Percentiles rank a stretch among this genome's conserved stretches.
These are phyloP conservation scores for Discostella stelligera DNA, from an alignment of 352 stramenopile genomes.

Conservation along the genomic window DNA sequence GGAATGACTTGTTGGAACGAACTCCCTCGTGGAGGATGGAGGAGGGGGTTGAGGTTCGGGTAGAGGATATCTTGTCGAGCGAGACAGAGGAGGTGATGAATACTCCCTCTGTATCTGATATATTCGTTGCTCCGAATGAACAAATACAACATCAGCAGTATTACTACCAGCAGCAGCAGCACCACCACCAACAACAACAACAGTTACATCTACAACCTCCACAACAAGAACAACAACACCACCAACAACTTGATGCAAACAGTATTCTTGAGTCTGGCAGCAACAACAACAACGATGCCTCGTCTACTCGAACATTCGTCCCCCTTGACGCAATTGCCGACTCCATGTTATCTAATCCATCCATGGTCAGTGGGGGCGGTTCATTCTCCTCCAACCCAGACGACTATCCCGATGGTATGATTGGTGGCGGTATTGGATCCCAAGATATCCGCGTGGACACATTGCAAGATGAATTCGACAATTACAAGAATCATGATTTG, in stretches of 20 bases:
- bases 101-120: not conserved
- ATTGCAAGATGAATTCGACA: constrained; percentile 76
- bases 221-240: too few relatives aligned
- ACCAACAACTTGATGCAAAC: not conserved
- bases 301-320: not conserved
- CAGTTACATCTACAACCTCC: not conserved
- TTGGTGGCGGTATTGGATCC: not conserved
- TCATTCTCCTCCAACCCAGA: constrained; percentile 28
- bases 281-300: not conserved
- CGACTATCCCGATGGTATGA: constrained; percentile 39
- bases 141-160: not conserved
- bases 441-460: constrained; percentile 17
- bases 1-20: not conserved
- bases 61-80: not conserved
- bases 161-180: not conserved
- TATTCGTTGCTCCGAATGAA: not conserved
- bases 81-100: not conserved
- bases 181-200: not conserved
- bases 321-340: constrained; percentile 33
- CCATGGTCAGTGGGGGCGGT: constrained; percentile 58
- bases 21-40: not conserved
- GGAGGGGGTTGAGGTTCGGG: constrained; percentile 5
- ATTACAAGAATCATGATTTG: constrained; percentile 75
- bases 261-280: not conserved
- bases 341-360: constrained; percentile 62